Evolutionary conservation across 2,329 filamentous ascomycete species (phyloP), one percentile per base, ranked within the genome.

Genomic region (Sporothrix inflata): DNA sequence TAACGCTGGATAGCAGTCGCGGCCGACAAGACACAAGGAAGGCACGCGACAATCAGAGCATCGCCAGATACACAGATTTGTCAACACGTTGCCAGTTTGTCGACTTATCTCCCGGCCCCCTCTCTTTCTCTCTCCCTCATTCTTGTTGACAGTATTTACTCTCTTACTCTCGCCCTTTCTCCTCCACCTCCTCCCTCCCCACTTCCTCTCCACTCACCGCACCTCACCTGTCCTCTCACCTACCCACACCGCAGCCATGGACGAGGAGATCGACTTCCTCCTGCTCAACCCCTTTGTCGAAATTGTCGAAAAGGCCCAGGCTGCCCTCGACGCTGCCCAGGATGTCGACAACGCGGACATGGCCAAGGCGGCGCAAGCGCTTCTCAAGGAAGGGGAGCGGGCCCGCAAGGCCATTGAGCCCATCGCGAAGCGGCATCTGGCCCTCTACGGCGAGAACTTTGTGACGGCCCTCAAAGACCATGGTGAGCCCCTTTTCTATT

Each of bases 401-500:
- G 80, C 81, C 1, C 63, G 80, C 72, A 85, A 85, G 77, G 83
- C 80, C 70, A 83, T 89, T 55, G 85, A 87, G 75, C 85, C 85
- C 47, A 77, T 87, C 14, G 88, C 85, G 77, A 81, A 79, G 73
- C 85, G 84, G 70, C 81, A 84, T 63, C 77, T 84, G 57, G 82
- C 84, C 7, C 84, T 87, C 49, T 88, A 86, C 70, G 84, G 85
- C 5, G 74, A 78, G 30, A 83, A 81, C 73, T 89, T 89, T 74
- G 78, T 86, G 24, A 79, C 84, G 73, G 84, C 84, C 6, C 80
- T 89, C 34, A 86, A 85, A 74, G 86, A 87, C 69, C 85, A 87
- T 74, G 85, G 87, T 88, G 79, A 76, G 83, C 8, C 24, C 45
- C 51, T 8, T 11, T 14, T 16, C 7, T 16, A 19, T 57, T 40